Percentiles rank a stretch among this genome's conserved stretches.
Evolutionary conservation across 2,329 filamentous ascomycete genomes (phyloP).

Genomic region (Xylariaceae sp.): DNA sequence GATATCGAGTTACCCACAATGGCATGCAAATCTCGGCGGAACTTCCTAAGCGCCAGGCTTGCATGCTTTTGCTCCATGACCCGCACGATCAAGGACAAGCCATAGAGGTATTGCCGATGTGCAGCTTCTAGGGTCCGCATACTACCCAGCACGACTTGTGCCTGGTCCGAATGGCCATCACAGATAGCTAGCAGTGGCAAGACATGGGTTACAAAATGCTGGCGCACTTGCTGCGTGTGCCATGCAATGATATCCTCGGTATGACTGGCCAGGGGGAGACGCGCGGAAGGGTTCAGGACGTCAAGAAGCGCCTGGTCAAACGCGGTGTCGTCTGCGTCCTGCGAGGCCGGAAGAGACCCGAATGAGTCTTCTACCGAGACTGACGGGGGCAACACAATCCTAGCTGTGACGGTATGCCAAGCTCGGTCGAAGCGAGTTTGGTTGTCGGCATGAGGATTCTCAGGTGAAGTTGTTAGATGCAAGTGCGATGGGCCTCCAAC

Average conservation of each 20-base stretch:
- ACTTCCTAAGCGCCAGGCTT: constrained; percentile 44
- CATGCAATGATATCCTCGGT: constrained; percentile 58
- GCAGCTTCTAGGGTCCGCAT: constrained; percentile 60
- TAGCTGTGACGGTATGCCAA: constrained; percentile 60
- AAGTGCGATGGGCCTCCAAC: constrained; percentile 20
- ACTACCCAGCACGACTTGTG: constrained; percentile 49
- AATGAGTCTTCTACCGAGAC: constrained; percentile 55
- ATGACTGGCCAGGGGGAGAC: constrained; percentile 48
- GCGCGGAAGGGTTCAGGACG: constrained; percentile 46
- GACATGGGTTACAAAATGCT: constrained; percentile 60
- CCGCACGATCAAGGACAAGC: constrained; percentile 50
- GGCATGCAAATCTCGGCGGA: constrained; percentile 61
- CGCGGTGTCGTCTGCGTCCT: constrained; percentile 36
- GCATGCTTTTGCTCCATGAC: constrained; percentile 42
- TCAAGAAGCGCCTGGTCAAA: constrained; percentile 55
- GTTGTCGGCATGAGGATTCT: constrained; percentile 38
- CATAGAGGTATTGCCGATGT: constrained; percentile 55
- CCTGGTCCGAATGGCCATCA: constrained; percentile 39
- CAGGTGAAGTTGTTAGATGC: constrained; percentile 20
- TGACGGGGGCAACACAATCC: constrained; percentile 55
- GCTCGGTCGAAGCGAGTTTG: constrained; percentile 60
- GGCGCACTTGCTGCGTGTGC: constrained; percentile 60
- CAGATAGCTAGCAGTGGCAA: constrained; percentile 54
- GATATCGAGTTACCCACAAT: constrained; percentile 63
- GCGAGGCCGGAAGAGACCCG: constrained; percentile 44